A percentile compares a stretch with the other conserved stretches of the same genome.
Conservation (phyloP, 169 alveolate genomes). For the Miamiensis avidus region DNA sequence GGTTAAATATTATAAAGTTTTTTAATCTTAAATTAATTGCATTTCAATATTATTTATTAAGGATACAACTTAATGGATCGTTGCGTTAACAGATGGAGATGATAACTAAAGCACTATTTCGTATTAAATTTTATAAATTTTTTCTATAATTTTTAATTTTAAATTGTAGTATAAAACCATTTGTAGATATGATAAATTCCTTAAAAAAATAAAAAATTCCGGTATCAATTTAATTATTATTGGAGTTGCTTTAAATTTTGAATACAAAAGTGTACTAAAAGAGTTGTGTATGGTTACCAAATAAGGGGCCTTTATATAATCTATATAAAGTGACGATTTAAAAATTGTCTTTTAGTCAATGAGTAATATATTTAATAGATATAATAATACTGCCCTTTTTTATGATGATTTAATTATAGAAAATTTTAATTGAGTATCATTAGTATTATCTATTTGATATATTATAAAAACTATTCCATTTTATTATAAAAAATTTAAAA, state of each 20-base stretch:
- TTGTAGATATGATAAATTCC: background rate
- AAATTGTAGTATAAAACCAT: background rate
- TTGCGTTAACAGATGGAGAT: background rate
- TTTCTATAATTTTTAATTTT: no score
- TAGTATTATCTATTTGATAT: no score
- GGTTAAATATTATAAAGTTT: background rate
- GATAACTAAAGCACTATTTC: background rate
- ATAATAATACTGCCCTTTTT: no score
- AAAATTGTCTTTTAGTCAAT: background rate
- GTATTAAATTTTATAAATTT: background rate
- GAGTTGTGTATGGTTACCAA: background rate
- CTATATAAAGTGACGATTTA: background rate
- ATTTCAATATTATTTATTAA: no score
- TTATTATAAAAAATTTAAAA: no score
- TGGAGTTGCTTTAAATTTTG: background rate
- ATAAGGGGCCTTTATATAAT: background rate
- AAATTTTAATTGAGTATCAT: no score
- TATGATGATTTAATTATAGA: no score
- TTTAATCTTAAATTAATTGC: no score
- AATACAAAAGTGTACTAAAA: background rate
- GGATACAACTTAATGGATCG: background rate
- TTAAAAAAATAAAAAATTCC: no score
- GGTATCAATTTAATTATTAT: background rate
- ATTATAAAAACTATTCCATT: no score
- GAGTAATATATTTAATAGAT: no score